Evolutionary conservation across 495 filamentous ascomycete species (phyloP).

Genomic region (Aspergillus cavernicola): DNA sequence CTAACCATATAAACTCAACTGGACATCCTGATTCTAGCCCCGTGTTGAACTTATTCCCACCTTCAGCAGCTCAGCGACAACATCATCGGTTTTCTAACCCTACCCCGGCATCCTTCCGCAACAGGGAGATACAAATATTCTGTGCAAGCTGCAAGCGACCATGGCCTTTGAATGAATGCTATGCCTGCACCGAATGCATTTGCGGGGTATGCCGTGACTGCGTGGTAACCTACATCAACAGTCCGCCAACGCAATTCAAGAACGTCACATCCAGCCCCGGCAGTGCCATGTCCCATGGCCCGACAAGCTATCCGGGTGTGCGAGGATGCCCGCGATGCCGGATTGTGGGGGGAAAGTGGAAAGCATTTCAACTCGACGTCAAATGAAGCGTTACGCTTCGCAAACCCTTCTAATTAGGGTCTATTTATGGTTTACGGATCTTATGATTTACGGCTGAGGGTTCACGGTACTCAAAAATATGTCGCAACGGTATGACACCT

Average conservation of each 20-base stretch:
- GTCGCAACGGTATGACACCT: conserved; percentile 16
- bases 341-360: conserved; percentile 49
- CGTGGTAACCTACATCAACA: conserved; percentile 69
- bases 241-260: conserved; percentile 36
- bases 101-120: conserved; percentile 40
- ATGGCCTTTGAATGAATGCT: conserved; percentile 72
- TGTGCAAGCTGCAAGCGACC: conserved; percentile 77
- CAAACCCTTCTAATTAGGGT: background rate
- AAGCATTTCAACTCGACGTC: conserved; percentile 52
- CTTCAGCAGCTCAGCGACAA: conserved; percentile 39
- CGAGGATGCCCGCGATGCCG: conserved; percentile 51
- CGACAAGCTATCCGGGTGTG: conserved; percentile 39
- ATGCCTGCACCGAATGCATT: conserved; percentile 91
- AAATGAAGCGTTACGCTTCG: conserved; percentile 34
- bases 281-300: conserved; percentile 34
- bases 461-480: conserved; percentile 20
- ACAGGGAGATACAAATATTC: conserved; percentile 72
- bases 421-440: conserved; percentile 32
- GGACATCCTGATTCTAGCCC: conserved; percentile 51
- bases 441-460: conserved; percentile 38
- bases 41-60: conserved; percentile 36
- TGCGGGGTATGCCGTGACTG: conserved; percentile 85
- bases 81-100: conserved; percentile 49
- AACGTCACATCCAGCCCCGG: conserved; percentile 40
- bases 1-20: conserved; percentile 39